A percentile compares a stretch with the other conserved stretches of the same genome.
Conservation (phyloP, 2,329 filamentous ascomycete genomes). For the Didymosphaeria variabile region DNA sequence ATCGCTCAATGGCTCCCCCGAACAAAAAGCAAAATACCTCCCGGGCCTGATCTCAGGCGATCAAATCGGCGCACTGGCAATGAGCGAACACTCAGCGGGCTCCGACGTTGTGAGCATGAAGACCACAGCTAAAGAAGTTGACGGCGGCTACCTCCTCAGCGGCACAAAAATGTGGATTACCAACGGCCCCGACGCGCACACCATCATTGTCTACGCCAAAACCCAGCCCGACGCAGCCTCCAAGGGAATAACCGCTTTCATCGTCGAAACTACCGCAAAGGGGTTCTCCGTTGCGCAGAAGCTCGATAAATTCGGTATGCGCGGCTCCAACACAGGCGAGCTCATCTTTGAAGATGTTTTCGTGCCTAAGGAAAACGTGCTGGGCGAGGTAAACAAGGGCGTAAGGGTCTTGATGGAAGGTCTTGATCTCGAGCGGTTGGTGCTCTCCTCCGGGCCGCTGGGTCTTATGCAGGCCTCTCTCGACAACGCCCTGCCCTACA, state of each 20-base stretch:
- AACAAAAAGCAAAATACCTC: constrained; percentile 83
- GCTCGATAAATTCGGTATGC: constrained; percentile 98
- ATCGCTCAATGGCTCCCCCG: constrained; percentile 81
- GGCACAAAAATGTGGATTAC: constrained; percentile 99
- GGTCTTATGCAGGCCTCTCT: constrained; percentile 94
- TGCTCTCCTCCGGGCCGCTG: constrained; percentile 88
- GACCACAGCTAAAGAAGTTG: constrained; percentile 79
- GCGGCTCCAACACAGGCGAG: constrained; percentile 95
- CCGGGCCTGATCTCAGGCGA: constrained; percentile 83
- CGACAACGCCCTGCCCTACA: constrained; percentile 87
- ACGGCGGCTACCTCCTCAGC: constrained; percentile 85
- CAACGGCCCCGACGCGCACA: constrained; percentile 93
- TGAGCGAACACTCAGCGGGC: constrained; percentile 91
- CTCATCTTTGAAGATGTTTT: constrained; percentile 91
- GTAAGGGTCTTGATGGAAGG: constrained; percentile 96
- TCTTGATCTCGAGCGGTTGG: constrained; percentile 90
- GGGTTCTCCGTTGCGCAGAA: constrained; percentile 91
- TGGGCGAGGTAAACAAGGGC: constrained; percentile 82
- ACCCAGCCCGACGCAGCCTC: constrained; percentile 80
- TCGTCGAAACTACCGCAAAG: constrained; percentile 74
- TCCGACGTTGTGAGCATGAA: constrained; percentile 97
- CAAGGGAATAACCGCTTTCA: constrained; percentile 94
- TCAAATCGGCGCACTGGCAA: constrained; percentile 86
- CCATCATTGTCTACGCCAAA: constrained; percentile 96
- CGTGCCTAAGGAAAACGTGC: constrained; percentile 81